Evolutionary conservation across 1,284 basidiomycete species (phyloP).

Genomic region (Melampsora americana): DNA sequence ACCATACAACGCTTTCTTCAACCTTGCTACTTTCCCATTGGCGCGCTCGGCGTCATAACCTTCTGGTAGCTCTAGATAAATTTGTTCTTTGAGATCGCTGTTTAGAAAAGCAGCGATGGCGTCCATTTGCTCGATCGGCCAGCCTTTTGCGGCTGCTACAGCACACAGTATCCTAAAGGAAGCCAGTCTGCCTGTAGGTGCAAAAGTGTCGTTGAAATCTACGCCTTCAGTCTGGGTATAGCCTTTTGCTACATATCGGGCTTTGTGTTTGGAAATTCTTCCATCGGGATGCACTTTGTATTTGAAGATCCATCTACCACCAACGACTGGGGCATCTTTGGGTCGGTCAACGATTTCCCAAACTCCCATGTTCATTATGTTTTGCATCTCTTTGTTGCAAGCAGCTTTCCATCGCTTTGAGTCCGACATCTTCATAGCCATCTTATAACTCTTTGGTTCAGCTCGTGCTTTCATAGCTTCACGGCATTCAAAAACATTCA

Average conservation of each 20-base stretch:
- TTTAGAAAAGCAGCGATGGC: no score
- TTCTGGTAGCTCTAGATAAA: constrained; percentile 9
- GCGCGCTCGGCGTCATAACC: not conserved
- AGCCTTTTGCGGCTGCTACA: no score
- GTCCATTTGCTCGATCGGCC: constrained; percentile 3
- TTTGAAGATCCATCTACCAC: not conserved
- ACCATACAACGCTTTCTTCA: constrained; percentile 12
- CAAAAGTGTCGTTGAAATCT: not conserved
- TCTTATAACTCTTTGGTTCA: not conserved
- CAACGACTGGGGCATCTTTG: not conserved
- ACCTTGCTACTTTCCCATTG: not conserved
- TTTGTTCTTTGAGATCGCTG: no score
- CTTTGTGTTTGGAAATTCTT: not conserved
- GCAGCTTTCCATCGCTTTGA: not conserved
- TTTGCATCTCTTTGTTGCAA: not conserved
- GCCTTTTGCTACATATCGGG: not conserved
- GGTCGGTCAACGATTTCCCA: not conserved
- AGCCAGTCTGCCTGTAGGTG: not conserved
- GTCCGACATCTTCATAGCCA: not conserved
- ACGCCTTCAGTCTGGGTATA: no score
- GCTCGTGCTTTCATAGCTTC: no score
- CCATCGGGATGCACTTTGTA: not conserved
- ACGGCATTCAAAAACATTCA: no score
- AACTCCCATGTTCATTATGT: not conserved
- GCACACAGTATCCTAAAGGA: no score